phyloP scores from a whole-genome alignment of 805 yeast genomes.

The Wickerhamiella qilinensis region DNA sequence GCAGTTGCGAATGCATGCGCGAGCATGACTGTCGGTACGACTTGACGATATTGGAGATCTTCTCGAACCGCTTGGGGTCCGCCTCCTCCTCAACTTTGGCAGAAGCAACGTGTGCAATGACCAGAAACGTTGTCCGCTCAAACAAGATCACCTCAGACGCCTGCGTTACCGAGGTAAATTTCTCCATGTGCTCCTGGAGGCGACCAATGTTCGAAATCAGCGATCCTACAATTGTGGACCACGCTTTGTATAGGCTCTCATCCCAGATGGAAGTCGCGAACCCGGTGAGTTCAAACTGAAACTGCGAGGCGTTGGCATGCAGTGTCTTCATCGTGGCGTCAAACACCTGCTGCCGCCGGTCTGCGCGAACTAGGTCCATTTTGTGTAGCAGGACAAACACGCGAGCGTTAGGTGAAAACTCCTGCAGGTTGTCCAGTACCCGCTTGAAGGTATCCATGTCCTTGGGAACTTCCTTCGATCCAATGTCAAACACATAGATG shows the following conservation, averaged over 20 bases:
- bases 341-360: slow-evolving; percentile 70
- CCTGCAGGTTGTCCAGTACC: slow-evolving; percentile 63
- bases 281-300: slow-evolving; percentile 54
- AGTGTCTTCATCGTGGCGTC: slow-evolving; percentile 70
- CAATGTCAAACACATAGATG: slow-evolving; percentile 93
- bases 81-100: slow-evolving; percentile 21
- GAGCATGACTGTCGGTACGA: slow-evolving; percentile 86
- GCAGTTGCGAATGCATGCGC: slow-evolving; percentile 72
- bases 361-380: slow-evolving; percentile 87
- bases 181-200: slow-evolving; percentile 59
- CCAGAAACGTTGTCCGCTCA: slow-evolving; percentile 84
- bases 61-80: slow-evolving; percentile 89
- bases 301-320: slow-evolving; percentile 57
- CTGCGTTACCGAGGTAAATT: slow-evolving; percentile 54
- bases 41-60: slow-evolving; percentile 83
- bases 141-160: slow-evolving; percentile 85
- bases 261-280: slow-evolving; percentile 97
- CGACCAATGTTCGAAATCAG: slow-evolving; percentile 79
- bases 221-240: slow-evolving; percentile 93
- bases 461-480: slow-evolving; percentile 75
- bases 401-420: slow-evolving; percentile 78
- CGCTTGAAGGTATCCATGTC: slow-evolving; percentile 85
- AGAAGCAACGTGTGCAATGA: slow-evolving; percentile 35
- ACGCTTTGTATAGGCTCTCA: slow-evolving; percentile 86
- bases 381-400: slow-evolving; percentile 85